phyloP scores from a whole-genome alignment of 1,284 basidiomycete species.

The Schizophyllum amplum region DNA sequence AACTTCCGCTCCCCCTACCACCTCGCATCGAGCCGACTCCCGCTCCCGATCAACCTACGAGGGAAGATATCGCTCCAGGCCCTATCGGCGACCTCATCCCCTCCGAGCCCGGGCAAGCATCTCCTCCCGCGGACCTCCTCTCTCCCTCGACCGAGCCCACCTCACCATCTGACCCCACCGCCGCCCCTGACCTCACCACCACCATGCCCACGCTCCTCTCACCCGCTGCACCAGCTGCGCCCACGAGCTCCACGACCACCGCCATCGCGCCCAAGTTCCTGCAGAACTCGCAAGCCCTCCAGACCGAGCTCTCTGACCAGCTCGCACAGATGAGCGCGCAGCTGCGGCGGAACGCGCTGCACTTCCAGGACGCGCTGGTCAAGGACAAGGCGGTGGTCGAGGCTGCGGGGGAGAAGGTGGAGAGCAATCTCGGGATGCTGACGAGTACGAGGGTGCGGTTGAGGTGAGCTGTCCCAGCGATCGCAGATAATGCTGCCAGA shows the following conservation, averaged over 20 bases:
- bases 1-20: conserved; percentile 20
- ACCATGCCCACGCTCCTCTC: conserved; percentile 19
- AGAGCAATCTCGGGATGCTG: conserved; percentile 65
- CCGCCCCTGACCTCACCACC: conserved; percentile 16
- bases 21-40: conserved; percentile 7
- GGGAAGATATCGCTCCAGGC: conserved; percentile 20
- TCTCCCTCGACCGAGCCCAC: conserved; percentile 15
- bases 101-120: no score
- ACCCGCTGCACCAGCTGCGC: conserved; percentile 17
- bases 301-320: conserved; percentile 66
- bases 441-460: conserved; percentile 48
- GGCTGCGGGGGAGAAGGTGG: conserved; percentile 56
- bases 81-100: conserved; percentile 15
- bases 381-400: conserved; percentile 59
- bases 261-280: conserved; percentile 34
- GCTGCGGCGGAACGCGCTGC: conserved; percentile 63
- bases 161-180: conserved; percentile 16
- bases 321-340: conserved; percentile 73
- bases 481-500: not conserved
- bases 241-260: conserved; percentile 28
- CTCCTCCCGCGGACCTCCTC: no score
- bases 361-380: conserved; percentile 58
- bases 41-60: conserved; percentile 8
- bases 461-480: not conserved
- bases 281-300: conserved; percentile 51